Evolutionary conservation across 257 asterid species (phyloP), one percentile per base, ranked within the genome.

Genomic region (Mitragyna speciosa): DNA sequence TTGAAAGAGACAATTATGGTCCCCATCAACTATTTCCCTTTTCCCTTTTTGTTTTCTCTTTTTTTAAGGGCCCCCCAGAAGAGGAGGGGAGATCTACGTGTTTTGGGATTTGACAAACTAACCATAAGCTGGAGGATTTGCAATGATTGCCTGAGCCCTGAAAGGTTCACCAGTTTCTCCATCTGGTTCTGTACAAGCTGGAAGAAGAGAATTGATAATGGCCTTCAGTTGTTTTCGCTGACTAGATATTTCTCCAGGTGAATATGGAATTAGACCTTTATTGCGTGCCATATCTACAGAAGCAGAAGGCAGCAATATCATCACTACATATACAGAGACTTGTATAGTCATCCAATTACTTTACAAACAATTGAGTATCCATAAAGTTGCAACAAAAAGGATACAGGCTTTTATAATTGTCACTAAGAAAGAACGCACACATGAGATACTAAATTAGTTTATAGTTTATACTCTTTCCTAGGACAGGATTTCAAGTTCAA

Each of bases 91-190:
- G 17, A 8, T 0, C 26, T 6, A 5, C 12, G 6, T 63, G 36
- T 63, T 41, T 19, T 36, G 41, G n/a, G 71, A 22, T 39, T 61
- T 76, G 73, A 76, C 52, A 12, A 73, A 89, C 96, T 87, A 83
- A 95, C 99, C 99, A 68, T 96, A 96, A 76, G 99, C 97, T 84
- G 99, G 99, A 85, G 99, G 99, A 84, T 96, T 96, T 76, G 99
- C 98, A 74, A 96, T 92, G 78, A 96, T 96, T 33, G 99, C 98
- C 88, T 96, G 98, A 86, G 98, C 99, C 86, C 89, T 90, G 88
- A 96, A 94, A 76, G 95, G 87, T 83, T 88, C 90, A 59, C 98
- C 95, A 30, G 90, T 91, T 79, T 89, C 83, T 73, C 87, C 89
- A 86, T 91, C 99, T 6, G 99, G 92, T 77, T 92, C 96, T 69